Percentiles rank a stretch among this genome's conserved stretches.
Evolutionary conservation across 2,329 filamentous ascomycete species (phyloP).

Genomic region (Colletotrichum sp.): DNA sequence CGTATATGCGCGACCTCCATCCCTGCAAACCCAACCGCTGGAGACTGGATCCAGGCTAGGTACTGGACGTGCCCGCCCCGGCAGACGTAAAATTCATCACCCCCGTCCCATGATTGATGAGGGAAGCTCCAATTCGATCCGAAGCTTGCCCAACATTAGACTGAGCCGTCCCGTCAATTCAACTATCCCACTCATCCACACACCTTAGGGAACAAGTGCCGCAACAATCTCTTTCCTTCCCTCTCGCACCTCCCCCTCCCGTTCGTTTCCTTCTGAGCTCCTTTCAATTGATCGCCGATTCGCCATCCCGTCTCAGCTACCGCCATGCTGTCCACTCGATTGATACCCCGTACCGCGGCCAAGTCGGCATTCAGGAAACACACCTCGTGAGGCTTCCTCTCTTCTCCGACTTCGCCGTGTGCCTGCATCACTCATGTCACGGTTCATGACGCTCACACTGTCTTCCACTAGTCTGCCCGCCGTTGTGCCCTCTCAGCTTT

Average conservation of each 20-base stretch:
- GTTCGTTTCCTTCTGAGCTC: not conserved
- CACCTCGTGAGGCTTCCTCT: constrained; percentile 51
- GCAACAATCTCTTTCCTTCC: not conserved
- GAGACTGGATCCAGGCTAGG: not conserved
- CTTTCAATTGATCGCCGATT: constrained; percentile 29
- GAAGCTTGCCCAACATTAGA: constrained; percentile 2
- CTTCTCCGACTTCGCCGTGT: constrained; percentile 6
- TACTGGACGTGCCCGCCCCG: not conserved
- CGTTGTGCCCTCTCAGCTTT: constrained; percentile 47
- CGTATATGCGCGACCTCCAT: not conserved
- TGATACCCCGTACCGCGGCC: constrained; percentile 63
- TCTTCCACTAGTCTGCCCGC: constrained; percentile 49
- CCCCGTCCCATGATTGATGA: not conserved
- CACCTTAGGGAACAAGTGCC: not conserved
- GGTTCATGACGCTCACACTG: constrained; percentile 18
- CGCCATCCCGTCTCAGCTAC: constrained; percentile 25
- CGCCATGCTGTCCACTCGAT: constrained; percentile 66
- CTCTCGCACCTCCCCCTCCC: not conserved
- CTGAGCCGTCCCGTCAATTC: not conserved
- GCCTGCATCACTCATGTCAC: constrained; percentile 8
- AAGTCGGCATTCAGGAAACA: constrained; percentile 59
- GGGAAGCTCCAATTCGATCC: constrained; percentile 1
- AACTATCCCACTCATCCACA: not conserved
- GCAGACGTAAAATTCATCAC: not conserved
- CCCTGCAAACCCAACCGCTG: not conserved